Evolutionary conservation across 495 filamentous ascomycete species (phyloP).

Genomic region (Hyaloscypha finlandica): DNA sequence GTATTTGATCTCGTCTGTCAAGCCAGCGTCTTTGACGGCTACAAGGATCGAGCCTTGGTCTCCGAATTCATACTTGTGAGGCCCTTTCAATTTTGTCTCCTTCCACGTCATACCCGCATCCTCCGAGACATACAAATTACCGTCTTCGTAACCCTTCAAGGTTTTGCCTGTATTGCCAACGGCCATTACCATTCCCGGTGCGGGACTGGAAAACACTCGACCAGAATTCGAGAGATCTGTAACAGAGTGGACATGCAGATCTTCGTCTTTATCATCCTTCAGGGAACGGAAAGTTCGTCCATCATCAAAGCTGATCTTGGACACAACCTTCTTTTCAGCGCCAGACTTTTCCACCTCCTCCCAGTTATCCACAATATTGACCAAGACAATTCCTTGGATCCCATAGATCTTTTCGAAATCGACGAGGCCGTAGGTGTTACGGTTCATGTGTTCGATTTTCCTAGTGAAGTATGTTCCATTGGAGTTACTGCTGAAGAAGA

Average conservation of each 20-base stretch:
- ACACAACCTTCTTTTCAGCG: constrained; percentile 62
- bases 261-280: constrained; percentile 49
- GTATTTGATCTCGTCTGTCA: constrained; percentile 69
- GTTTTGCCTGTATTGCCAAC: constrained; percentile 82
- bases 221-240: constrained; percentile 78
- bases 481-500: constrained; percentile 89
- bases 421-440: constrained; percentile 66
- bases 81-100: constrained; percentile 67
- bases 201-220: constrained; percentile 89
- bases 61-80: constrained; percentile 94
- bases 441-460: constrained; percentile 90
- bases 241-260: constrained; percentile 86
- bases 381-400: constrained; percentile 88
- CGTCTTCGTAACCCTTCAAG: constrained; percentile 65
- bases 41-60: constrained; percentile 87
- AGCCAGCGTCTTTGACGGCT: constrained; percentile 65
- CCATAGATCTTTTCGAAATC: constrained; percentile 91
- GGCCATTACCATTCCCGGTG: constrained; percentile 90
- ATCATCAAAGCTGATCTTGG: constrained; percentile 91
- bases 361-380: constrained; percentile 88
- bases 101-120: constrained; percentile 88
- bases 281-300: constrained; percentile 74
- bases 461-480: constrained; percentile 93
- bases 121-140: constrained; percentile 84
- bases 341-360: constrained; percentile 64